phyloP scores from a whole-genome alignment of 129 eudicot species.

The Smallanthus sonchifolius region DNA sequence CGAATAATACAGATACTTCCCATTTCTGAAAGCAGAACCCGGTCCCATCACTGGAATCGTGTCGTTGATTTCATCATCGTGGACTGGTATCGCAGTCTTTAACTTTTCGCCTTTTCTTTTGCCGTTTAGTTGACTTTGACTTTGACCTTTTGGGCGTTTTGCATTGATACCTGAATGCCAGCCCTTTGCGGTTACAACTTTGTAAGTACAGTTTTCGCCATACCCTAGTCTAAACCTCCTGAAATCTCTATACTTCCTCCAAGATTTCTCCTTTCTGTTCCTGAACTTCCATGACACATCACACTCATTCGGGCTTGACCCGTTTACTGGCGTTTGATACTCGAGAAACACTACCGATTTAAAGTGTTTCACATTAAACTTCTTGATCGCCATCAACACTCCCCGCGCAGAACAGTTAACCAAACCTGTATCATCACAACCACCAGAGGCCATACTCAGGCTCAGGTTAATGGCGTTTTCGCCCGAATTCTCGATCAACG shows the following conservation, averaged over 20 bases:
- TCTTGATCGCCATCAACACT: conserved; percentile 68
- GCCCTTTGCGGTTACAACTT: conserved; percentile 70
- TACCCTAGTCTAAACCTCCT: conserved; percentile 71
- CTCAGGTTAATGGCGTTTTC: conserved; percentile 30
- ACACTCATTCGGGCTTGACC: conserved; percentile 71
- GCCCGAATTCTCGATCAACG: conserved; percentile 50
- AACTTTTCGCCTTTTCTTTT: conserved; percentile 37
- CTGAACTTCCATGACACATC: conserved; percentile 91
- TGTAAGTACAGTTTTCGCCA: conserved; percentile 63
- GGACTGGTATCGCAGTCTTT: conserved; percentile 31
- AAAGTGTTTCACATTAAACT: conserved; percentile 64
- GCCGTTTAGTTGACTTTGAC: conserved; percentile 21
- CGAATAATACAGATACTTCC: conserved; percentile 85
- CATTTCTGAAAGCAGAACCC: conserved; percentile 51
- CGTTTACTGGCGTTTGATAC: conserved; percentile 77
- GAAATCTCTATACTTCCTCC: conserved; percentile 95
- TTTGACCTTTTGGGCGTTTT: conserved; percentile 45
- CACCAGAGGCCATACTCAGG: conserved; percentile 33
- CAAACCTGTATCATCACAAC: conserved; percentile 40
- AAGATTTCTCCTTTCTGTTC: conserved; percentile 86
- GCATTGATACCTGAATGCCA: conserved; percentile 96
- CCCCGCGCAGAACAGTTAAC: conserved; percentile 82
- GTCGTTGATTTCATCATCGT: conserved; percentile 82
- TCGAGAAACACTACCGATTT: conserved; percentile 73
- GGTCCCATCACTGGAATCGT: conserved; percentile 68